Conservation (phyloP, 345 rosid genomes). For the Gossypium thurberi region DNA sequence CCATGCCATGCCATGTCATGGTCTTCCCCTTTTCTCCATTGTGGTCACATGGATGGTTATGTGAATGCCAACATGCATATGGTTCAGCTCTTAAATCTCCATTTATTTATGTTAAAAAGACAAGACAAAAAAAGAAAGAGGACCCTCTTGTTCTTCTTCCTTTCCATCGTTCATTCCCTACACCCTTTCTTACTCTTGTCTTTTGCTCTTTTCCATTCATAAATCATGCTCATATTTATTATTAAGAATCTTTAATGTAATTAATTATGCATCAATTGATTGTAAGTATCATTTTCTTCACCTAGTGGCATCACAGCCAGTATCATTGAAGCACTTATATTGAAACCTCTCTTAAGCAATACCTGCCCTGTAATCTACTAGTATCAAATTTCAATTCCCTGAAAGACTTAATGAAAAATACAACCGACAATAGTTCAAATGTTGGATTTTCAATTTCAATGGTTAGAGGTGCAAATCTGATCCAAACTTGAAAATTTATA, state of each 20-base stretch:
- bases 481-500: too few species aligned
- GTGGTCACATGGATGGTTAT: constrained; percentile 2
- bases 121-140: constrained; percentile 1
- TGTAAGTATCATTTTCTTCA: background rate
- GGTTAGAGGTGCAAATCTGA: too few species aligned
- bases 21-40: background rate
- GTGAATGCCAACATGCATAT: constrained; percentile 4
- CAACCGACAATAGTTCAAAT: too few species aligned
- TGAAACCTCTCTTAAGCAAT: background rate
- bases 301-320: background rate
- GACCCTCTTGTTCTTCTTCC: background rate
- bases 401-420: too few species aligned
- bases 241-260: background rate
- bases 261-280: background rate
- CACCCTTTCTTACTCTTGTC: background rate
- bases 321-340: background rate
- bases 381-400: background rate
- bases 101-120: background rate
- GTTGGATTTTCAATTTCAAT: too few species aligned
- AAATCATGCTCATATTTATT: background rate
- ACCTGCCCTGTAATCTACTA: background rate
- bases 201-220: too few species aligned
- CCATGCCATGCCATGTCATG: too few species aligned
- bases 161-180: background rate
- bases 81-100: background rate